Percentiles rank a stretch among this genome's conserved stretches.
Conservation (phyloP, 2,329 filamentous ascomycete species). For the Penicillium vulpinum region DNA sequence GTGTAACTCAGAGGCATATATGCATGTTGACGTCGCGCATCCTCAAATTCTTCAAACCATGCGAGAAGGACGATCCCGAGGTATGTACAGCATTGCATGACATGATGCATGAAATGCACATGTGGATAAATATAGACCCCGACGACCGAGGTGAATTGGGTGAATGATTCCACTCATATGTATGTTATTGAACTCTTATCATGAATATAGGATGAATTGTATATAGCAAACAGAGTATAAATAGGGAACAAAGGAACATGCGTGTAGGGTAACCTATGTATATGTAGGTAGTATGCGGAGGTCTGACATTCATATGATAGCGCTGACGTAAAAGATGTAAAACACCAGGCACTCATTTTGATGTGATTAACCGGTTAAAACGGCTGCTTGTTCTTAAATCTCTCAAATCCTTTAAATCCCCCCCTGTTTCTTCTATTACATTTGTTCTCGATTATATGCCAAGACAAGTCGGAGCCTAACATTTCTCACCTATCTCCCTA, state of each 20-base stretch:
- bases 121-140: conserved; percentile 16
- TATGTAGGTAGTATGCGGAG: background rate
- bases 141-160: background rate
- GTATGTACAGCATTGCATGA: conserved; percentile 11
- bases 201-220: too few species aligned
- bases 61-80: conserved; percentile 23
- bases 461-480: background rate
- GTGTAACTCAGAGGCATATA: background rate
- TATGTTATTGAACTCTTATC: background rate
- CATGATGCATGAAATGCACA: conserved; percentile 19
- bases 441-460: background rate
- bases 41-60: conserved; percentile 6
- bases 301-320: conserved; percentile 14
- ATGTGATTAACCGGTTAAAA: background rate
- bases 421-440: too few species aligned
- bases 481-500: background rate
- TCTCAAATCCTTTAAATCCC: background rate
- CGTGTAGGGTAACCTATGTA: background rate
- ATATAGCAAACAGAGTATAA: background rate
- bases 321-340: conserved; percentile 28
- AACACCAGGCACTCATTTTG: conserved; percentile 4
- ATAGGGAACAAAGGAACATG: background rate
- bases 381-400: background rate
- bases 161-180: background rate
- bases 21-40: conserved; percentile 17